phyloP scores from a whole-genome alignment of 495 filamentous ascomycete genomes.

The Entonaema liquescens region DNA sequence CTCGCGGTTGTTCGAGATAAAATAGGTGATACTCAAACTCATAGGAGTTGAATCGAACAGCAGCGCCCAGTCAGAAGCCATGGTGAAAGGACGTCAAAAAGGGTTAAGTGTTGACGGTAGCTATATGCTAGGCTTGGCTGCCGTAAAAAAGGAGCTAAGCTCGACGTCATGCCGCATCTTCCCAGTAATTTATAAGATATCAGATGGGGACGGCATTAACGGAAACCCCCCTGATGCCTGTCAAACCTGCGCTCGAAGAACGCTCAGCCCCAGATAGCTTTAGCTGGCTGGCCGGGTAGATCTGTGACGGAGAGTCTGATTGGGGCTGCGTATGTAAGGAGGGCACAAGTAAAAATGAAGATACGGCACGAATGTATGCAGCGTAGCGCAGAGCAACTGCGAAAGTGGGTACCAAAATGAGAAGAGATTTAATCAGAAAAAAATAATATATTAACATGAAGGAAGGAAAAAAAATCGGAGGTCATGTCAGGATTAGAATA shows the following conservation, averaged over 20 bases:
- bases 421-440: slow-evolving; percentile 11
- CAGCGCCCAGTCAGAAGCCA: slow-evolving; percentile 31
- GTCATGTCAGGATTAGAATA: slow-evolving; percentile 8
- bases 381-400: neutral
- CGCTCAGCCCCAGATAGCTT: slow-evolving; percentile 26
- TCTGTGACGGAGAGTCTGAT: slow-evolving; percentile 34
- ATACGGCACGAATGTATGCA: slow-evolving; percentile 13
- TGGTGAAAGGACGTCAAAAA: slow-evolving; percentile 34
- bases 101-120: slow-evolving; percentile 35
- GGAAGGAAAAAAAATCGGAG: slow-evolving; percentile 8
- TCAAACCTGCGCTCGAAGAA: slow-evolving; percentile 31
- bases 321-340: slow-evolving; percentile 34
- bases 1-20: slow-evolving; percentile 15
- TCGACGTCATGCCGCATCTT: slow-evolving; percentile 38
- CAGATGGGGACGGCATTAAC: slow-evolving; percentile 31
- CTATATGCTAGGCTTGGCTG: slow-evolving; percentile 37
- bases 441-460: slow-evolving; percentile 13
- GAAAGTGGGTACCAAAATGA: slow-evolving; percentile 30
- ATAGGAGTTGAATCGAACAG: slow-evolving; percentile 15
- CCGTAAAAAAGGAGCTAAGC: slow-evolving; percentile 26
- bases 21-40: slow-evolving; percentile 8
- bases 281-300: slow-evolving; percentile 15
- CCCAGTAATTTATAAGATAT: slow-evolving; percentile 32
- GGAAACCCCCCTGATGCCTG: slow-evolving; percentile 28
- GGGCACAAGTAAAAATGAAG: slow-evolving; percentile 21